Evolutionary conservation across 1,284 basidiomycete species (phyloP), one percentile per base, ranked within the genome.

Genomic region (Malassezia globosa): DNA sequence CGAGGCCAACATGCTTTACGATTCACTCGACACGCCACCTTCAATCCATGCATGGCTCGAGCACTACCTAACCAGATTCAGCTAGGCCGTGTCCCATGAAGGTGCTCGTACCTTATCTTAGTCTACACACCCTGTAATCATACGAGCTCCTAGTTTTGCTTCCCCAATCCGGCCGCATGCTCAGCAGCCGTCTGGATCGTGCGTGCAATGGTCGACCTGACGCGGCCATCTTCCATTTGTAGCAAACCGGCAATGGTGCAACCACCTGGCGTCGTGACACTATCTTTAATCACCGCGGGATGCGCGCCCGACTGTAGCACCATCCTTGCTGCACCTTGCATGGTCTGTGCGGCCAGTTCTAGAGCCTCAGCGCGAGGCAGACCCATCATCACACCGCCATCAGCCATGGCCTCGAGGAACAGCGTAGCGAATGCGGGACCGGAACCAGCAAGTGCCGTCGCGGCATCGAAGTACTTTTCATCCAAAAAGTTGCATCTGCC

Each of bases 311-410:
- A 80, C 65, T 89, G 83, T 2, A 97, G 77, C 2, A 85, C 83
- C 94, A 97, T 97, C 25, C 92, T 80, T 26, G 92, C 94, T 0
- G 94, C 85, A 22, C 94, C 94, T 76, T 97, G 92, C 64, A 99
- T 76, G 92, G 89, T 90, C 75, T 99, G 94, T 41, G 92, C 84
- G 37, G 94, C 92, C 44, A 97, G 75, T 71, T 97, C 94, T 31
- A 96, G 73, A 4, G 94, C 90, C 73, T 96, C 92, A 0, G 82
- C 79, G 54, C 94, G 78, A 2, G 94, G 94, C 38, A 99, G 76
- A 23, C 94, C 94, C 94, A 97, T 97, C 94, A 99, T 97, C 36
- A 97, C 94, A 25, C 88, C 94, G 26, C 94, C 94, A 73, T 97
- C 94, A 2, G 88, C 84, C 89, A 99, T 95, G 0, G 94, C 92